Evolutionary conservation across 2,329 filamentous ascomycete species (phyloP), one percentile per base, ranked within the genome.

Genomic region (Ceratocystis destructans): DNA sequence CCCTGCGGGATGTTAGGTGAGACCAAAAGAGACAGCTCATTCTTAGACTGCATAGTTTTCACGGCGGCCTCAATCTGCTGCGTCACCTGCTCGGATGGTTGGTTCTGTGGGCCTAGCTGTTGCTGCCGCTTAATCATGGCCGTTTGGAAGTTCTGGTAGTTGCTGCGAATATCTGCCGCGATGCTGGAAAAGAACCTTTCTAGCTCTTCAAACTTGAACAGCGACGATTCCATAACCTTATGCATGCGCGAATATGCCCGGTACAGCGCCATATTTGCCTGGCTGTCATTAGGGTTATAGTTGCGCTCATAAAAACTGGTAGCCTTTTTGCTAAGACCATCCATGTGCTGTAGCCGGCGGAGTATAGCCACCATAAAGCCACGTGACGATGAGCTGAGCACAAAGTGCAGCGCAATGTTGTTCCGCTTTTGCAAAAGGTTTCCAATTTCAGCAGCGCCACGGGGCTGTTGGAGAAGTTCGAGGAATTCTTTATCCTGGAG

Each of bases 311-410:
- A 84, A 71, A 79, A 83, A 3, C 78, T 76, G 10, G 80, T 78
- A 1, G 82, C 80, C 53, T 77, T 75, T 44, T 73, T 75, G 50
- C 80, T 80, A 7, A 83, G 74, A 3, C 69, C 70, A 65, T 85
- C 79, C 69, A 88, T 76, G 69, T 85, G 81, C 3, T 77, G 74
- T 25, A 91, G 78, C 37, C 86, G 83, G 50, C 84, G 84, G 73
- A 84, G 88, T 61, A 85, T 79, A 37, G 87, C 84, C 31, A 84
- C 83, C 25, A 95, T 78, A 69, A 93, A 87, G 22, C 84, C 83
- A 12, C 90, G 83, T 10, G 87, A 87, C 64, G 87, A 85, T 37
- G 88, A 91, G 71, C 86, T 88, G 37, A 95, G 81, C 22, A 94
- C 73, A 57, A 87, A 76, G 69, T 87, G 83, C 10, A 87, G 74